phyloP scores from a whole-genome alignment of 192 early-diverging fungal species.

The Entomortierella chlamydospora region DNA sequence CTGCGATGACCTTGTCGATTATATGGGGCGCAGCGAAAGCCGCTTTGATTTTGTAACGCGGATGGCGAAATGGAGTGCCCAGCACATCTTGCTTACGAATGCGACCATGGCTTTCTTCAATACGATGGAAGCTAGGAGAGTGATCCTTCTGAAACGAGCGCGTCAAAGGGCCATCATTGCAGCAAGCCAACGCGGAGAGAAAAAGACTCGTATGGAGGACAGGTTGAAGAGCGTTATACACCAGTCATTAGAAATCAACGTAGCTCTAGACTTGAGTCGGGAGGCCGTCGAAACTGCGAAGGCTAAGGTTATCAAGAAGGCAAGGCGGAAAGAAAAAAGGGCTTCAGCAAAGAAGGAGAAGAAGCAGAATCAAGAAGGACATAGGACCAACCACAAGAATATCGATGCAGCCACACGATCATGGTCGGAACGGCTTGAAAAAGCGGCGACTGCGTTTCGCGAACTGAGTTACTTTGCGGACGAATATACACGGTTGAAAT shows the following conservation, averaged over 20 bases:
- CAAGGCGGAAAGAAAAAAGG: not conserved
- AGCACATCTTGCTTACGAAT: not conserved
- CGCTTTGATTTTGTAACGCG: too few relatives aligned
- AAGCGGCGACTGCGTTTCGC: too few relatives aligned
- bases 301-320: not conserved
- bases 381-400: not conserved
- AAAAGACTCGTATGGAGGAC: not conserved
- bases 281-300: not conserved
- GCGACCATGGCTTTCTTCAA: not conserved
- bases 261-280: not conserved
- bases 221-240: not conserved
- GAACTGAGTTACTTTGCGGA: slow-evolving; percentile 23
- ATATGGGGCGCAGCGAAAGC: too few relatives aligned
- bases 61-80: not conserved
- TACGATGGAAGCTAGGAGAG: not conserved
- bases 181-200: not conserved
- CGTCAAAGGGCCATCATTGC: not conserved
- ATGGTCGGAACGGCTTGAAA: not conserved
- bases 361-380: not conserved
- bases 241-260: not conserved
- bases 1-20: too few relatives aligned
- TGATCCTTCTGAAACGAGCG: not conserved
- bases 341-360: not conserved
- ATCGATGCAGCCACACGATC: not conserved
- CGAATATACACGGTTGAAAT: slow-evolving; percentile 1